phyloP scores from a whole-genome alignment of 1,284 basidiomycete species.

The Acaromyces ingoldii region DNA sequence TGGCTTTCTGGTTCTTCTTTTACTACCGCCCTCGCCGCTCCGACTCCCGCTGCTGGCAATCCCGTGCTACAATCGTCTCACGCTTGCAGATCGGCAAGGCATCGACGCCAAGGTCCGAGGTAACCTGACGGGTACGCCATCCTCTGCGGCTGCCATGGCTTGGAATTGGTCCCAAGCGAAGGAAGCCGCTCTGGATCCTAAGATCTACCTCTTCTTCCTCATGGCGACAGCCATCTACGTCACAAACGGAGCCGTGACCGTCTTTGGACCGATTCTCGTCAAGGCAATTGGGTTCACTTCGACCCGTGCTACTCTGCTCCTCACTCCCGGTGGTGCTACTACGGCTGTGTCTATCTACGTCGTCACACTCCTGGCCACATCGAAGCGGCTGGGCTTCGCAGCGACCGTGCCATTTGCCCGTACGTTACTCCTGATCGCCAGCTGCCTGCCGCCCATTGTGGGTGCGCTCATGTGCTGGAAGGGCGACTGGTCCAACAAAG shows the following conservation, averaged over 20 bases:
- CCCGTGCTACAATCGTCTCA: slow-evolving; percentile 31
- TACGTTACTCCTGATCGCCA: slow-evolving; percentile 53
- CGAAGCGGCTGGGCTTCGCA: slow-evolving; percentile 13
- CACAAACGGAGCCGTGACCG: slow-evolving; percentile 53
- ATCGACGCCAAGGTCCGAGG: slow-evolving; percentile 51
- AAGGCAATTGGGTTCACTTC: slow-evolving; percentile 54
- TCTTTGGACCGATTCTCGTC: slow-evolving; percentile 56
- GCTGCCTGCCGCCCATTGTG: slow-evolving; percentile 55
- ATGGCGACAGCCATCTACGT: slow-evolving; percentile 53
- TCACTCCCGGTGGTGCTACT: slow-evolving; percentile 52
- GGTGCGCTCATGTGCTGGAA: slow-evolving; percentile 56
- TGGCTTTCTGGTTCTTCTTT: slow-evolving; percentile 52
- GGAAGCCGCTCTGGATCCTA: slow-evolving; percentile 54
- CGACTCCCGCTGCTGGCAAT: slow-evolving; percentile 24
- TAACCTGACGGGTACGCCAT: slow-evolving; percentile 43
- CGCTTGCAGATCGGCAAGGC: slow-evolving; percentile 18
- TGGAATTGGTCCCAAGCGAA: slow-evolving; percentile 52
- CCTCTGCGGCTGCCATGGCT: background rate
- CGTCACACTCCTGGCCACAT: slow-evolving; percentile 53
- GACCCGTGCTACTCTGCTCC: slow-evolving; percentile 54
- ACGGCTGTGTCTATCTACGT: slow-evolving; percentile 55
- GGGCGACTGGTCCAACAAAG: slow-evolving; percentile 53
- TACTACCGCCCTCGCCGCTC: slow-evolving; percentile 55
- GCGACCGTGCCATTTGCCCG: slow-evolving; percentile 44
- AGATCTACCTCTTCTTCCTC: slow-evolving; percentile 55